Evolutionary conservation across 2,329 filamentous ascomycete species (phyloP).

Genomic region (Paraphaeosphaeria sporulosa): DNA sequence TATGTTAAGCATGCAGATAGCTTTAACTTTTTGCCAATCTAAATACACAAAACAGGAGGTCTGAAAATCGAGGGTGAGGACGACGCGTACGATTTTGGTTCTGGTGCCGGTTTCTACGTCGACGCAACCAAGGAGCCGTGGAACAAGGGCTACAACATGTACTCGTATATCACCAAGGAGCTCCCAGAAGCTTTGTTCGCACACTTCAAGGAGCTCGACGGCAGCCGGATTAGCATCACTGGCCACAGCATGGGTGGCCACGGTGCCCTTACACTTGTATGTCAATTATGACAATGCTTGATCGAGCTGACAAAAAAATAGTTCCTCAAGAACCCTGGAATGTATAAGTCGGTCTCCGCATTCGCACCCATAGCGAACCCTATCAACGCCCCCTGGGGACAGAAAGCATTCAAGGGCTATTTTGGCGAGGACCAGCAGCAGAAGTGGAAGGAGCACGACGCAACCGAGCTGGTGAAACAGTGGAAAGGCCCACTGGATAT

Average conservation of each 20-base stretch:
- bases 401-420: slow-evolving; percentile 94
- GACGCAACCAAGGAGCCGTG: slow-evolving; percentile 82
- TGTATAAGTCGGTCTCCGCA: slow-evolving; percentile 87
- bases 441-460: slow-evolving; percentile 89
- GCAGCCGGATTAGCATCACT: slow-evolving; percentile 76
- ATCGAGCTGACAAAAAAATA: slow-evolving; percentile 34
- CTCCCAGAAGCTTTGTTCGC: slow-evolving; percentile 80
- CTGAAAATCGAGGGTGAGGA: slow-evolving; percentile 83
- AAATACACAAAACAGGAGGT: slow-evolving; percentile 62
- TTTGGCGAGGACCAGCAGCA: slow-evolving; percentile 76
- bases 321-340: slow-evolving; percentile 89
- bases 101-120: slow-evolving; percentile 92
- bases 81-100: slow-evolving; percentile 89
- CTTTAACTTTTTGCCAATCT: slow-evolving; percentile 24
- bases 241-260: slow-evolving; percentile 98
- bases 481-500: slow-evolving; percentile 78
- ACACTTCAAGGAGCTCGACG: slow-evolving; percentile 76
- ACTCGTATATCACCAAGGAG: slow-evolving; percentile 88
- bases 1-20: slow-evolving; percentile 49
- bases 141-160: slow-evolving; percentile 86
- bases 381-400: slow-evolving; percentile 84
- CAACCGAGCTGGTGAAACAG: slow-evolving; percentile 83
- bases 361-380: slow-evolving; percentile 94
- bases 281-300: slow-evolving; percentile 7
- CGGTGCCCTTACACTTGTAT: slow-evolving; percentile 82